Evolutionary conservation across 345 rosid genomes (phyloP).

Genomic region (Mallotus nudiflorus): DNA sequence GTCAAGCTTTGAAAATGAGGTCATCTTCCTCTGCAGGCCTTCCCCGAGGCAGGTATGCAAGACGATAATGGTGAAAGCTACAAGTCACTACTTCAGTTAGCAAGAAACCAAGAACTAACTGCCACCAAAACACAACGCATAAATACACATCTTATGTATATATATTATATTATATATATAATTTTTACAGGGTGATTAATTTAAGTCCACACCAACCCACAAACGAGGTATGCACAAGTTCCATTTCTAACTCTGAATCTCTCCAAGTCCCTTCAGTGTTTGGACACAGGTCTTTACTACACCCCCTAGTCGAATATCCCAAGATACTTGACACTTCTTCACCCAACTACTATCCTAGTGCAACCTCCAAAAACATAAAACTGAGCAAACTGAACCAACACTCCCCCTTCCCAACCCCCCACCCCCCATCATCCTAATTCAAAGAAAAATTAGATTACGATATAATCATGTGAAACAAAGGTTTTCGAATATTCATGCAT

Average conservation of each 20-base stretch:
- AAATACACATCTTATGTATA: not conserved
- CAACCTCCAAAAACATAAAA: slow-evolving; percentile 20
- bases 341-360: slow-evolving; percentile 12
- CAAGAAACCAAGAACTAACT: slow-evolving; percentile 1
- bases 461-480: not conserved
- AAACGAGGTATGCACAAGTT: slow-evolving; percentile 27
- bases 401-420: too few relatives aligned
- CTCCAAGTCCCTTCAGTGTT: not conserved
- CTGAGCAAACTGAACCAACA: slow-evolving; percentile 25
- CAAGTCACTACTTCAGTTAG: slow-evolving; percentile 10
- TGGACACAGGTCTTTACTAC: slow-evolving; percentile 1
- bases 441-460: not conserved
- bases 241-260: slow-evolving; percentile 26
- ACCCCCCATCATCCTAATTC: too few relatives aligned
- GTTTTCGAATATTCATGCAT: slow-evolving; percentile 11
- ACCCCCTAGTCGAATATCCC: not conserved
- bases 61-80: slow-evolving; percentile 17
- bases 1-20: not conserved
- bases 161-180: not conserved
- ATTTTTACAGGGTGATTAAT: slow-evolving; percentile 23
- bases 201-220: slow-evolving; percentile 25
- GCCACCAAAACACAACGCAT: slow-evolving; percentile 14
- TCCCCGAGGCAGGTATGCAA: not conserved
- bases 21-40: slow-evolving; percentile 12
- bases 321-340: not conserved